phyloP scores from a whole-genome alignment of 345 rosid genomes.

The Carallia brachiata region DNA sequence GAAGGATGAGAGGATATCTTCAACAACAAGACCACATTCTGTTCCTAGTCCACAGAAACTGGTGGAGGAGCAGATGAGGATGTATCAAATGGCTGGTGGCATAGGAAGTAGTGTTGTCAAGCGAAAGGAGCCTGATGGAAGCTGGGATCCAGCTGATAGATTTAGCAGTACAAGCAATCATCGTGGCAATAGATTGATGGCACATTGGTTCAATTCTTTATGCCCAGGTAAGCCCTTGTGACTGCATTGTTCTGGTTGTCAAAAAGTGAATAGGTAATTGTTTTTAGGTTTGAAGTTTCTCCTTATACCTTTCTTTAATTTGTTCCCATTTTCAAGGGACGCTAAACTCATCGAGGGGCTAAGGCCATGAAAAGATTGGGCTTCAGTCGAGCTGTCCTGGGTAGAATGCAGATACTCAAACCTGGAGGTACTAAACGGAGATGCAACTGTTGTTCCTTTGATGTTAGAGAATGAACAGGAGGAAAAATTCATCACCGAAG shows the following conservation, averaged over 20 bases:
- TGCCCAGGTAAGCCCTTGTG: not conserved
- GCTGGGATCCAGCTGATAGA: conserved; percentile 50
- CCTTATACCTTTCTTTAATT: not conserved
- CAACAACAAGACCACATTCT: conserved; percentile 49
- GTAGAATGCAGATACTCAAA: not conserved
- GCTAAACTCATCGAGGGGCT: not conserved
- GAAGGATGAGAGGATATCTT: conserved; percentile 55
- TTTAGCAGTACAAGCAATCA: conserved; percentile 50
- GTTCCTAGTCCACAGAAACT: conserved; percentile 48
- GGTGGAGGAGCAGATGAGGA: conserved; percentile 67
- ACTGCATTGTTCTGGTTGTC: too few species aligned
- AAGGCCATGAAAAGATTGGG: not conserved
- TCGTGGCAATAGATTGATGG: conserved; percentile 50
- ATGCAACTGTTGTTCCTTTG: not conserved
- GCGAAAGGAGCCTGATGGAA: conserved; percentile 92
- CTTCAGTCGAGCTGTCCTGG: not conserved
- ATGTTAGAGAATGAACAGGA: not conserved
- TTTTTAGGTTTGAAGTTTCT: too few species aligned
- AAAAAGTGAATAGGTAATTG: not conserved
- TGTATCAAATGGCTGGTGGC: conserved; percentile 64
- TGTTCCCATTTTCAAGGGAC: not conserved
- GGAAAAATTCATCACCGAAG: not conserved
- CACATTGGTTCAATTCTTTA: not conserved
- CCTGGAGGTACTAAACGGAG: not conserved
- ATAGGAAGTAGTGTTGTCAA: conserved; percentile 31